Base-by-base conservation (phyloP, 139 green algal genomes). In the Haematococcus lacustris region DNA sequence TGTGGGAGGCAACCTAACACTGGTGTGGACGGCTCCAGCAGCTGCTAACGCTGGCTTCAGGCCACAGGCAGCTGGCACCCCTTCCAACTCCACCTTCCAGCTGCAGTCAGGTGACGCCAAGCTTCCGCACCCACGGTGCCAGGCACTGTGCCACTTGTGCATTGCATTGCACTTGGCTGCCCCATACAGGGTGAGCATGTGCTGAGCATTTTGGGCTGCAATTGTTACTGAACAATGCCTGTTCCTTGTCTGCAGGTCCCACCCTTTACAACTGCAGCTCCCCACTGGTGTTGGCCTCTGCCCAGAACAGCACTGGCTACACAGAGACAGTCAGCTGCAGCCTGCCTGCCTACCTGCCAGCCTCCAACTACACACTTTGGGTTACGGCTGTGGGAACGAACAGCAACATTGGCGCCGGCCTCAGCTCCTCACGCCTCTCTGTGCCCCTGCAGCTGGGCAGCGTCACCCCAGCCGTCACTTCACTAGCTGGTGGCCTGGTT, bases 361-460 rank as follows among this genome's bases (percentile, higher is more conserved):
- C 75, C 28, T 59, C 50, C 7, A 60, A 30, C 50, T 75, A 71
- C 61, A 61, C 60, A 25, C 40, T 79, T 30, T 78, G 73, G 73
- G 2, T 78, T n/a, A 63, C 53, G 32, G 53, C 53, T 28, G 17
- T 28, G 26, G 53, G 53, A 7, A 63, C 53, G 9, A 37, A 25
- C 53, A 37, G 33, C 53, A 63, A 25, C 53, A 25, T 63, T 25
- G 53, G 53, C 53, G 32, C 53, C 9, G 53, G 53, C 9, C 33
- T 63, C 33, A 28, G 26, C 7, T 3, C 3, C 32, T 25, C 32
- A 3, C 3, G 25, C 17, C 71, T 69, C 63, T 35, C 53, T 25
- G 66, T 71, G 28, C 38, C 66, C 3, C 35, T 76, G 9, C 65
- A 47, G 21, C 47, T 78, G 9, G 61, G 35, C 30, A 25, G 3